Conservation (phyloP, 2,329 filamentous ascomycete species). For the Hirsutella minnesotensis region DNA sequence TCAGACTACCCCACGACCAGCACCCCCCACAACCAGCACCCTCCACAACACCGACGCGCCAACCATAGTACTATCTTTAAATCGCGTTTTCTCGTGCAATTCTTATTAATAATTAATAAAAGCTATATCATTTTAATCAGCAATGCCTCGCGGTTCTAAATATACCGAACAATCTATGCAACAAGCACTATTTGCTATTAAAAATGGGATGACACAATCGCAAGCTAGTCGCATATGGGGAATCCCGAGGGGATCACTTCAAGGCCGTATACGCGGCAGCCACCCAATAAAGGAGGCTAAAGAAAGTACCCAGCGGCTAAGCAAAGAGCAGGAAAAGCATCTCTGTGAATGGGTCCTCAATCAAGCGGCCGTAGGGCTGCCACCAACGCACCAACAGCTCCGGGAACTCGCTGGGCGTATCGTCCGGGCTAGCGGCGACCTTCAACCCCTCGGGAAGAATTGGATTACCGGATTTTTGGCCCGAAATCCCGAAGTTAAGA, state of each 20-base stretch:
- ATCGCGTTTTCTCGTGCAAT: neutral
- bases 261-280: neutral
- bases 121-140: neutral
- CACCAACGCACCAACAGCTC: neutral
- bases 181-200: neutral
- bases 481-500: neutral
- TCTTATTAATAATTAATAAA: neutral
- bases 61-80: neutral
- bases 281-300: neutral
- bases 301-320: neutral
- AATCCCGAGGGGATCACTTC: neutral
- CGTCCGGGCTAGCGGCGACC: neutral
- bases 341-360: neutral
- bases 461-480: neutral
- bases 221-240: neutral
- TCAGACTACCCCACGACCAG: neutral
- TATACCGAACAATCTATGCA: neutral
- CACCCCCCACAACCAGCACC: neutral
- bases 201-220: neutral
- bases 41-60: neutral
- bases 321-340: neutral
- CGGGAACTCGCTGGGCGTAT: neutral
- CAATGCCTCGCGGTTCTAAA: neutral
- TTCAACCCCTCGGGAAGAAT: neutral
- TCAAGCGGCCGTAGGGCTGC: neutral